Conservation (phyloP, 306 rosid species). For the Vigna mungo region DNA sequence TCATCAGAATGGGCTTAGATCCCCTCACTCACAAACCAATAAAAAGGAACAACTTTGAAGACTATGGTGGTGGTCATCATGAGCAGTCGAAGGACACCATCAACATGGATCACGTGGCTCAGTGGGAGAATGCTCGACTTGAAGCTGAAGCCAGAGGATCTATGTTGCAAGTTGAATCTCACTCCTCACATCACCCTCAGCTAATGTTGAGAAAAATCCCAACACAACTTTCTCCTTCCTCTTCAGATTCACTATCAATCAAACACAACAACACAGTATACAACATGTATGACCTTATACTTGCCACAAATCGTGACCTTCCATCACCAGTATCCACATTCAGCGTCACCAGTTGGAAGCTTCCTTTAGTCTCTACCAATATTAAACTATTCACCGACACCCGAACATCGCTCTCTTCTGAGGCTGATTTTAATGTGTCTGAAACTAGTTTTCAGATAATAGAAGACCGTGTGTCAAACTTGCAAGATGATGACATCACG, state of each 20-base stretch:
- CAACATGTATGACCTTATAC: constrained; percentile 42
- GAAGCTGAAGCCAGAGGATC: constrained; percentile 53
- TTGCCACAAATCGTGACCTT: constrained; percentile 22
- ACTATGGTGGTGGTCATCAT: background rate
- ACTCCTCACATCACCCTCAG: background rate
- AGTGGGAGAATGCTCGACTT: constrained; percentile 53
- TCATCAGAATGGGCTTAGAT: constrained; percentile 51
- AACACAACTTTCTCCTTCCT: constrained; percentile 29
- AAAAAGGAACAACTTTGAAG: background rate
- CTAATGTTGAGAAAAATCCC: constrained; percentile 27
- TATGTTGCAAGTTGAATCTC: constrained; percentile 21
- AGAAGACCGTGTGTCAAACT: no score
- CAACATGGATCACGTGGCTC: constrained; percentile 49
- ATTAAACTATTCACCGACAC: background rate
- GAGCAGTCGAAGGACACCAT: background rate
- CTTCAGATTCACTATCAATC: background rate
- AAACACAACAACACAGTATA: background rate
- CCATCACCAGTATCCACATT: constrained; percentile 36
- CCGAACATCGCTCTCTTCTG: no score
- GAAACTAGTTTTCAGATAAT: no score
- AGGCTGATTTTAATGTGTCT: no score
- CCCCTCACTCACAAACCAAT: constrained; percentile 52
- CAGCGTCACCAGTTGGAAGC: background rate
- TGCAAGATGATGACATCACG: no score
- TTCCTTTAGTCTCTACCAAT: background rate